phyloP scores from a whole-genome alignment of 2,329 filamentous ascomycete species.

The Mycosphaerella sp. region DNA sequence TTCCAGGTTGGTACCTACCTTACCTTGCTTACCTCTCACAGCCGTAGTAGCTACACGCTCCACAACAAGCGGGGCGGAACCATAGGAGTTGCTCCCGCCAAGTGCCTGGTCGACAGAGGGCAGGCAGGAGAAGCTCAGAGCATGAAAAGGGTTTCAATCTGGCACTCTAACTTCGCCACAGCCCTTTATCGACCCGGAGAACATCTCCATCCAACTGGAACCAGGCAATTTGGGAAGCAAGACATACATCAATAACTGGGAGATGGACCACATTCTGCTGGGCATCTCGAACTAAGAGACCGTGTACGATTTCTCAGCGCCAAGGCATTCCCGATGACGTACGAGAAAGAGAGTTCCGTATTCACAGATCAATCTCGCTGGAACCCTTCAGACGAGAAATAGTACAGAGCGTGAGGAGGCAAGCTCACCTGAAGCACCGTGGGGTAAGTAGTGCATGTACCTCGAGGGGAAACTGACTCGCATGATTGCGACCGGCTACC shows the following conservation, averaged over 20 bases:
- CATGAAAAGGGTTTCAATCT: no score
- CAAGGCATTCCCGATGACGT: no score
- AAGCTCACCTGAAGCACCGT: neutral
- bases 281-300: no score
- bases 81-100: neutral
- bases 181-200: neutral
- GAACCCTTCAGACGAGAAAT: no score
- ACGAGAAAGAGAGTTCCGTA: no score
- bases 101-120: no score
- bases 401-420: neutral
- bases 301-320: no score
- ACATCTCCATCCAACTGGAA: neutral
- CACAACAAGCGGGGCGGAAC: neutral
- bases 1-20: no score
- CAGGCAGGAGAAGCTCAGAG: neutral
- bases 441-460: neutral
- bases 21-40: no score
- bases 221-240: neutral
- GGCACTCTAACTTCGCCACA: neutral
- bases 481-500: neutral
- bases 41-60: neutral
- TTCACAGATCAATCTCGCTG: no score
- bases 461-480: neutral
- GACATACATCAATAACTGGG: no score
- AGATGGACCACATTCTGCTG: no score